Evolutionary conservation across 129 eudicot genomes (phyloP).

Genomic region (Scalesia atractyloides): DNA sequence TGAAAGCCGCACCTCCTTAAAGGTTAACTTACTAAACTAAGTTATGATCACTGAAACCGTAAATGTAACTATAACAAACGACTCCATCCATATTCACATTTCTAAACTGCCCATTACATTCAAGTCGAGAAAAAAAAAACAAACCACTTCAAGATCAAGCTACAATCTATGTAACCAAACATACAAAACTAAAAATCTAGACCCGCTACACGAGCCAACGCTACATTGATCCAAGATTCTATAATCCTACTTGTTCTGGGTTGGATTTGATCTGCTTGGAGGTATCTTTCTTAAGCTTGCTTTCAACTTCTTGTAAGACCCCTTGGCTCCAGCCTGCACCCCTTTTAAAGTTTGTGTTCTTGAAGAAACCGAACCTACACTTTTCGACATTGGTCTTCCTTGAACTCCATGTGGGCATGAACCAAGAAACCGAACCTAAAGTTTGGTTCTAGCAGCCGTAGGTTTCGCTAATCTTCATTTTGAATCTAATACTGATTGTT

Average conservation of each 20-base stretch:
- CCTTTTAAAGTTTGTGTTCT: conserved; percentile 46
- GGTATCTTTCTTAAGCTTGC: conserved; percentile 70
- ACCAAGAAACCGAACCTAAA: conserved; percentile 36
- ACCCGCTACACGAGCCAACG: conserved; percentile 4
- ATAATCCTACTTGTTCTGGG: conserved; percentile 65
- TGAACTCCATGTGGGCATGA: conserved; percentile 37
- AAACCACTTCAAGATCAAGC: conserved; percentile 16
- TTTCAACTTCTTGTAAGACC: conserved; percentile 51
- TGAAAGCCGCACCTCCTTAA: neutral
- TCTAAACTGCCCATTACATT: conserved; percentile 37
- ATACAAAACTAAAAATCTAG: conserved; percentile 35
- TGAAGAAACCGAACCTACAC: conserved; percentile 22
- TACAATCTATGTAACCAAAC: neutral
- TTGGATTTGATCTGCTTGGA: conserved; percentile 84
- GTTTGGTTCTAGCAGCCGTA: too few relatives aligned
- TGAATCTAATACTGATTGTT: too few relatives aligned
- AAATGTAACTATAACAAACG: too few relatives aligned
- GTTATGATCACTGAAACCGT: neutral
- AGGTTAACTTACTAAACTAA: neutral
- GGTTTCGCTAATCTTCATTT: too few relatives aligned
- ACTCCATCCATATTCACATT: conserved; percentile 45
- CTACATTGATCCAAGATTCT: conserved; percentile 10
- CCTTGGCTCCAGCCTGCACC: conserved; percentile 41
- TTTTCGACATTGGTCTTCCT: conserved; percentile 24
- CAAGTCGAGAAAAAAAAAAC: conserved; percentile 2